Evolutionary conservation across 1,284 basidiomycete species (phyloP).

Genomic region (Microbotryum scabiosae): DNA sequence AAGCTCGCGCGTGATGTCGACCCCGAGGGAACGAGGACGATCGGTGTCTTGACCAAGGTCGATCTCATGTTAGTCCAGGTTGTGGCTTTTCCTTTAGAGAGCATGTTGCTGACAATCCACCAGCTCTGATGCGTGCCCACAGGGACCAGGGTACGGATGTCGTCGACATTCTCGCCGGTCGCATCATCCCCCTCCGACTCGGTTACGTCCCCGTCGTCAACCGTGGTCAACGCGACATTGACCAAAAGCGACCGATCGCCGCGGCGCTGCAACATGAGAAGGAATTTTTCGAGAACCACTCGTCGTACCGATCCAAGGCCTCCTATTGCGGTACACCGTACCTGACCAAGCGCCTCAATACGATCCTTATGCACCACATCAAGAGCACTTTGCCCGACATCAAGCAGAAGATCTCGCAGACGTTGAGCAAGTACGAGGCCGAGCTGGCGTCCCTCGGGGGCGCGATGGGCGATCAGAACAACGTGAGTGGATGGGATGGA

Average conservation of each 20-base stretch:
- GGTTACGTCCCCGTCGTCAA: slow-evolving; percentile 98
- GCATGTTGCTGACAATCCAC: neutral
- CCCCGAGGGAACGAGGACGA: slow-evolving; percentile 86
- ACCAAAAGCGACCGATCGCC: slow-evolving; percentile 70
- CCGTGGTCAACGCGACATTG: slow-evolving; percentile 94
- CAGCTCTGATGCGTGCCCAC: neutral
- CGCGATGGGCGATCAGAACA: slow-evolving; percentile 70
- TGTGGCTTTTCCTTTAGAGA: neutral
- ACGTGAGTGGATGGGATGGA: slow-evolving; percentile 42
- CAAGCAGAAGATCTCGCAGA: slow-evolving; percentile 80
- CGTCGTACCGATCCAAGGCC: slow-evolving; percentile 83
- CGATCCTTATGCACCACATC: slow-evolving; percentile 98
- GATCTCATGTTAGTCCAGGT: slow-evolving; percentile 75
- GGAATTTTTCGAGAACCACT: slow-evolving; percentile 86
- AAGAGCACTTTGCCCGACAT: slow-evolving; percentile 93
- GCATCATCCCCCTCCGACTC: slow-evolving; percentile 80
- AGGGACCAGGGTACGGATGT: slow-evolving; percentile 97
- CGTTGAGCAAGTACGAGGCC: slow-evolving; percentile 74
- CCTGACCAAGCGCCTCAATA: slow-evolving; percentile 91
- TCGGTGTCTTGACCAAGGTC: slow-evolving; percentile 95
- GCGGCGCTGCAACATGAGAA: slow-evolving; percentile 81
- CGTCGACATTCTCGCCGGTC: slow-evolving; percentile 95
- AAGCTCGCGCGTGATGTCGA: slow-evolving; percentile 95
- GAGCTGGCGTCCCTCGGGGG: slow-evolving; percentile 84
- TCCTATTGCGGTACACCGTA: slow-evolving; percentile 97